These are phyloP conservation scores for Corynespora cassiicola DNA, from an alignment of 2,329 filamentous ascomycete genomes.

Conservation along the genomic window DNA sequence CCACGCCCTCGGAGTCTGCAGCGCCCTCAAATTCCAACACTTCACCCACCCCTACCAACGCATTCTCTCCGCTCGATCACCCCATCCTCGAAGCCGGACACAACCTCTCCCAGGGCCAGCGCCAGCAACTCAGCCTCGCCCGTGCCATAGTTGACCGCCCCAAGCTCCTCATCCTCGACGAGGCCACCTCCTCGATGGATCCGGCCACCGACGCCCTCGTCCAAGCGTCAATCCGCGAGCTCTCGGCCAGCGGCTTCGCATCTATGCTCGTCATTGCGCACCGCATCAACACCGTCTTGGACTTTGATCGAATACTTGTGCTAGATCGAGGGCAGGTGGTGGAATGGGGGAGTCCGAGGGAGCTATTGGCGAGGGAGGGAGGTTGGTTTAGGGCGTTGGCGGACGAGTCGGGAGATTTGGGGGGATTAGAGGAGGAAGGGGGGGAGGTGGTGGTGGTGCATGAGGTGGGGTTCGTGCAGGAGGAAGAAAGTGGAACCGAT, in stretches of 20 bases:
- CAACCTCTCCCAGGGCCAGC: slow-evolving; percentile 23
- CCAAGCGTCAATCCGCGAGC: slow-evolving; percentile 29
- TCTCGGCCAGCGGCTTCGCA: slow-evolving; percentile 28
- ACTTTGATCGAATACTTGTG: slow-evolving; percentile 46
- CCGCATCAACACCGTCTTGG: slow-evolving; percentile 42
- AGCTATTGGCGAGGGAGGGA: too few species aligned
- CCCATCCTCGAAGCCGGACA: slow-evolving; percentile 7
- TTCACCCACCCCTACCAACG: too few species aligned
- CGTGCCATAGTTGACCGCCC: slow-evolving; percentile 55
- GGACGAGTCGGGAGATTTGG: too few species aligned
- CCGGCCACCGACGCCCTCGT: slow-evolving; percentile 50
- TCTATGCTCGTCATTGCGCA: slow-evolving; percentile 45
- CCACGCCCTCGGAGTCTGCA: too few species aligned
- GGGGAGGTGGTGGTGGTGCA: too few species aligned
- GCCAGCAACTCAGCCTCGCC: slow-evolving; percentile 27
- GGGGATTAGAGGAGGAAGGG: too few species aligned
- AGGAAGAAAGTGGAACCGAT: too few species aligned
- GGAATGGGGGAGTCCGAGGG: slow-evolving; percentile 3
- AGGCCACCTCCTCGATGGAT: slow-evolving; percentile 76
- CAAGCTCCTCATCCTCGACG: slow-evolving; percentile 80
- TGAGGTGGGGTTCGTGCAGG: too few species aligned
- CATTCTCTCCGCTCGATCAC: slow-evolving; percentile 1
- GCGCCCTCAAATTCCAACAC: too few species aligned
- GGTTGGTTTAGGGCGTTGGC: too few species aligned
- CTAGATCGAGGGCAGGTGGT: slow-evolving; percentile 2